These are phyloP conservation scores for Linaria vulgaris DNA, from an alignment of 257 asterid genomes.

Conservation along the genomic window DNA sequence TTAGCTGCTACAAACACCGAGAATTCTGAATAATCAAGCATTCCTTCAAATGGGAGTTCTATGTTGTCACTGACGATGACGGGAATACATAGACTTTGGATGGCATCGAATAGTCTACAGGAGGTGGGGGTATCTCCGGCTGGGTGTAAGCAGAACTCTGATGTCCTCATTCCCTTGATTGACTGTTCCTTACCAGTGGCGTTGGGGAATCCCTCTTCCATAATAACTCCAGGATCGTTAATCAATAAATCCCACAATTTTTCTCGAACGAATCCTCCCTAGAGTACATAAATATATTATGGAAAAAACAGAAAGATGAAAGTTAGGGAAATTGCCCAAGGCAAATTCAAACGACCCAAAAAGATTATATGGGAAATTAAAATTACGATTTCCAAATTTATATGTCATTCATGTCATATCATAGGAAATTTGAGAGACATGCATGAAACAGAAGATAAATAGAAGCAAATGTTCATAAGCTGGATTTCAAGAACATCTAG, in stretches of 20 bases:
- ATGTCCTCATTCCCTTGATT: slow-evolving; percentile 82
- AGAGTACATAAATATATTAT: not conserved
- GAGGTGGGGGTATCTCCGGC: slow-evolving; percentile 98
- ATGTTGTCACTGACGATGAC: slow-evolving; percentile 81
- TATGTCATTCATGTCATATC: not conserved
- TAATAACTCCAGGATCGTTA: slow-evolving; percentile 58
- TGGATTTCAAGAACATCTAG: not conserved
- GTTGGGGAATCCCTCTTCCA: slow-evolving; percentile 96
- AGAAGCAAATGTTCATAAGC: not conserved
- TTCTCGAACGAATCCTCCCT: slow-evolving; percentile 92
- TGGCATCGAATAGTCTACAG: slow-evolving; percentile 86
- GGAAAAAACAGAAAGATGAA: not conserved
- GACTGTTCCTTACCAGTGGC: slow-evolving; percentile 93
- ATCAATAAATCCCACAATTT: slow-evolving; percentile 78
- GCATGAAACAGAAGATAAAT: not conserved
- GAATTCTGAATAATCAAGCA: slow-evolving; percentile 71
- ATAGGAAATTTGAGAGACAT: slow-evolving; percentile 12
- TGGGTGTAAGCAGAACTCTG: slow-evolving; percentile 95
- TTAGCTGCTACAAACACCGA: slow-evolving; percentile 70
- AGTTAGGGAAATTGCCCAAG: not conserved
- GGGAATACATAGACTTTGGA: slow-evolving; percentile 93
- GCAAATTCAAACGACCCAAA: not conserved
- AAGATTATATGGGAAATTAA: not conserved
- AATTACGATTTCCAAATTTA: not conserved
- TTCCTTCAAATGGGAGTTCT: slow-evolving; percentile 96